Conservation (phyloP, 257 asterid genomes). For the Gynochthodes officinalis region DNA sequence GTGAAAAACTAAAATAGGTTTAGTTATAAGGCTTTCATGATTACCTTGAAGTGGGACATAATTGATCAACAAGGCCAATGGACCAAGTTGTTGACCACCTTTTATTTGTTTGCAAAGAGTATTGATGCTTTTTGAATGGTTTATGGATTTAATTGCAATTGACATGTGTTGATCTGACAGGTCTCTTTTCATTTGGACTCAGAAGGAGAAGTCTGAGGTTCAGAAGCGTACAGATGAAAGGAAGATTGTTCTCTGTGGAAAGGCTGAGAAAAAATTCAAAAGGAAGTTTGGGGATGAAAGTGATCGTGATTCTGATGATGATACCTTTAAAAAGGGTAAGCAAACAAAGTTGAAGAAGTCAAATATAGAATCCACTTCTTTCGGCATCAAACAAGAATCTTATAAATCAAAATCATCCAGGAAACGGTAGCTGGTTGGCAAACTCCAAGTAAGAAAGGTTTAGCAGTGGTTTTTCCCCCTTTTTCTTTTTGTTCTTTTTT, state of each 20-base stretch:
- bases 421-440: slow-evolving; percentile 13
- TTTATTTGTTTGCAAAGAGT: background rate
- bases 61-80: background rate
- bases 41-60: background rate
- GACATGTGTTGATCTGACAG: slow-evolving; percentile 29
- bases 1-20: too few species aligned
- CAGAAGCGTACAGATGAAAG: slow-evolving; percentile 37
- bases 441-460: background rate
- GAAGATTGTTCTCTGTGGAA: slow-evolving; percentile 59
- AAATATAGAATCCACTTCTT: slow-evolving; percentile 31
- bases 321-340: slow-evolving; percentile 32
- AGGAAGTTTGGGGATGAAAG: slow-evolving; percentile 44
- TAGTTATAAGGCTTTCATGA: background rate
- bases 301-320: slow-evolving; percentile 50
- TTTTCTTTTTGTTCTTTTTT: too few species aligned
- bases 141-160: background rate
- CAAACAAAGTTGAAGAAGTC: slow-evolving; percentile 43
- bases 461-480: background rate
- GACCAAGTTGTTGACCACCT: background rate
- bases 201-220: slow-evolving; percentile 42
- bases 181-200: slow-evolving; percentile 92
- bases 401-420: slow-evolving; percentile 15
- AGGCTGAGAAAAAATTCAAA: slow-evolving; percentile 39
- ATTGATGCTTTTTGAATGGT: background rate
- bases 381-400: slow-evolving; percentile 25